phyloP scores from a whole-genome alignment of 768 basidiomycete species.

The Pisolithus sp. region DNA sequence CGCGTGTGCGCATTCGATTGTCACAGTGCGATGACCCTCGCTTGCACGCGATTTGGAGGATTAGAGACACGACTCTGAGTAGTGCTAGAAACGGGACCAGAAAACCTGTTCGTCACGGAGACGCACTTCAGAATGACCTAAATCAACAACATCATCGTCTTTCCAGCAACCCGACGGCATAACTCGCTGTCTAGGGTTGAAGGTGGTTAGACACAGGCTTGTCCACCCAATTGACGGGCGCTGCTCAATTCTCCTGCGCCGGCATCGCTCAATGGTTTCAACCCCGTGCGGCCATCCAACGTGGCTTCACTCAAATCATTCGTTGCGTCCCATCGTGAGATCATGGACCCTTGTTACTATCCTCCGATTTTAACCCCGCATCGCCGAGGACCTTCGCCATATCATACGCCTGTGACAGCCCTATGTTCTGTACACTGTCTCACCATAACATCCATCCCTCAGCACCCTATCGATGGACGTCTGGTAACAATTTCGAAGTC shows the following conservation, averaged over 20 bases:
- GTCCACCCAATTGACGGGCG: constrained; percentile 18
- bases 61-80: constrained; percentile 13
- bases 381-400: constrained; percentile 39
- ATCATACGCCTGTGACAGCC: constrained; percentile 30
- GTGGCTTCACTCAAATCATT: constrained; percentile 18
- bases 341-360: constrained; percentile 35
- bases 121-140: background rate
- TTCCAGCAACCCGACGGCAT: constrained; percentile 19
- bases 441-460: constrained; percentile 53
- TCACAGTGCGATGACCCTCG: constrained; percentile 24
- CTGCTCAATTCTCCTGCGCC: constrained; percentile 28
- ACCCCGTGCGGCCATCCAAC: background rate
- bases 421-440: constrained; percentile 45
- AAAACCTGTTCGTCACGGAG: background rate
- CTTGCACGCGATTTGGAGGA: constrained; percentile 19
- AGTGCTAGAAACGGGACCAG: constrained; percentile 22
- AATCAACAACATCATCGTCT: background rate
- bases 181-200: constrained; percentile 29
- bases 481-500: constrained; percentile 32
- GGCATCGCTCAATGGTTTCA: background rate
- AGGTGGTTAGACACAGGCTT: constrained; percentile 18
- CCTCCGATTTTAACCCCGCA: constrained; percentile 35
- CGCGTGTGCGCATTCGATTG: constrained; percentile 25
- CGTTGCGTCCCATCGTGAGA: constrained; percentile 28
- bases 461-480: constrained; percentile 41